Evolutionary conservation across 495 filamentous ascomycete genomes (phyloP).

Genomic region (Usnea hakonensis): DNA sequence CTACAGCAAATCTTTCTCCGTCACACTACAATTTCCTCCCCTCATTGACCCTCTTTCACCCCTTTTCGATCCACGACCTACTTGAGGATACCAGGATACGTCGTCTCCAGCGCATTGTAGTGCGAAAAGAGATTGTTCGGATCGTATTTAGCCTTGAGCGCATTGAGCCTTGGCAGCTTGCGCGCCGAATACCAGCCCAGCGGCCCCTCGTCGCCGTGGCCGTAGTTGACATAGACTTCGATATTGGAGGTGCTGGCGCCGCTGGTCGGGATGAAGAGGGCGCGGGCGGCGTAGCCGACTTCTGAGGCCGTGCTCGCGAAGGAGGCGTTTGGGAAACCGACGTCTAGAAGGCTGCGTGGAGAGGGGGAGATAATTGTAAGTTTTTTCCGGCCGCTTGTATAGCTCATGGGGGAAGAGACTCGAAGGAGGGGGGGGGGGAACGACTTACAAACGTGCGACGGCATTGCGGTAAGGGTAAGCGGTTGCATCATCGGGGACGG

Average conservation of each 20-base stretch:
- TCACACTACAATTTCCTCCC: not conserved
- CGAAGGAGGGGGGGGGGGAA: not conserved
- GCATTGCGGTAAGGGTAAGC: constrained; percentile 32
- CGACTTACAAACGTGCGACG: constrained; percentile 28
- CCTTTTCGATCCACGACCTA: not conserved
- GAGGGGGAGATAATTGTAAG: not conserved
- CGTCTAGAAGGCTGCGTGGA: constrained; percentile 12
- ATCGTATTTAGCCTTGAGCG: constrained; percentile 31
- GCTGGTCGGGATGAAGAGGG: constrained; percentile 20
- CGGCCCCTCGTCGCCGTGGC: constrained; percentile 34
- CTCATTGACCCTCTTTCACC: not conserved
- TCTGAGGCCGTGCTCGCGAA: not conserved
- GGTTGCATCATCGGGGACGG: constrained; percentile 24
- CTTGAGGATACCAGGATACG: not conserved
- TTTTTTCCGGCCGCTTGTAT: not conserved
- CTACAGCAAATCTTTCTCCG: too few relatives aligned
- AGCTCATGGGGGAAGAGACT: not conserved
- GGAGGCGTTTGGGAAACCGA: constrained; percentile 5
- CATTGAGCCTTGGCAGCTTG: constrained; percentile 26
- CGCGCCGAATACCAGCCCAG: constrained; percentile 21
- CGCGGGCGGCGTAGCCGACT: constrained; percentile 15
- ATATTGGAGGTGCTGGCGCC: constrained; percentile 24
- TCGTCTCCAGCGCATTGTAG: constrained; percentile 10
- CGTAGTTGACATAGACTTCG: constrained; percentile 34
- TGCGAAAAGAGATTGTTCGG: constrained; percentile 21